phyloP scores from a whole-genome alignment of 805 yeast genomes.

The Ogataea saltuana region DNA sequence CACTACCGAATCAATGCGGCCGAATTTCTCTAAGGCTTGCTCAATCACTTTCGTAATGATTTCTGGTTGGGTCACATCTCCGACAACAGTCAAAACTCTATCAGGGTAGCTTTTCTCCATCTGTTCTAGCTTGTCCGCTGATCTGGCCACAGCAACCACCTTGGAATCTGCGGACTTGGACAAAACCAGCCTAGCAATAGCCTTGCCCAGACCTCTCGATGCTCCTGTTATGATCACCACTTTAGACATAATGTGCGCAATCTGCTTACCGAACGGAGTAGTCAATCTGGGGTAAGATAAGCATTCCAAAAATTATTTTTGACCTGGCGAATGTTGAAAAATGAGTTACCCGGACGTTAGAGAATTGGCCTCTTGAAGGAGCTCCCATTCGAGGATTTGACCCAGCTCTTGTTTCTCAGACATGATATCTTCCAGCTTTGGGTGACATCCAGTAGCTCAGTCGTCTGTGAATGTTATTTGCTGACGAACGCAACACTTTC shows the following conservation, averaged over 20 bases:
- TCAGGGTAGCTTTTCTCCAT: slow-evolving; percentile 44
- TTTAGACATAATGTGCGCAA: slow-evolving; percentile 21
- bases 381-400: too few relatives aligned
- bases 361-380: too few relatives aligned
- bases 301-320: too few relatives aligned
- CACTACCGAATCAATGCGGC: slow-evolving; percentile 61
- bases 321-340: neutral
- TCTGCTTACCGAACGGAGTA: too few relatives aligned
- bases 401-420: too few relatives aligned
- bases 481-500: too few relatives aligned
- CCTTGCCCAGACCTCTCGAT: slow-evolving; percentile 81
- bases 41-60: slow-evolving; percentile 42
- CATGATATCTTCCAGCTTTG: too few relatives aligned
- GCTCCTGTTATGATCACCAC: slow-evolving; percentile 59
- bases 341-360: neutral
- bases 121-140: slow-evolving; percentile 43
- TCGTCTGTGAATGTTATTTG: too few relatives aligned
- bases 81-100: slow-evolving; percentile 52
- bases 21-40: slow-evolving; percentile 49
- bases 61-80: slow-evolving; percentile 56
- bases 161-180: slow-evolving; percentile 36
- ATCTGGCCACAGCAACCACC: slow-evolving; percentile 75
- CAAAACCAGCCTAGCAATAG: slow-evolving; percentile 59
- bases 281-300: slow-evolving; percentile 1
- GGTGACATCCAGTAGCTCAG: too few relatives aligned